Evolutionary conservation across 306 rosid species (phyloP).

Genomic region (Rosa rugosa): DNA sequence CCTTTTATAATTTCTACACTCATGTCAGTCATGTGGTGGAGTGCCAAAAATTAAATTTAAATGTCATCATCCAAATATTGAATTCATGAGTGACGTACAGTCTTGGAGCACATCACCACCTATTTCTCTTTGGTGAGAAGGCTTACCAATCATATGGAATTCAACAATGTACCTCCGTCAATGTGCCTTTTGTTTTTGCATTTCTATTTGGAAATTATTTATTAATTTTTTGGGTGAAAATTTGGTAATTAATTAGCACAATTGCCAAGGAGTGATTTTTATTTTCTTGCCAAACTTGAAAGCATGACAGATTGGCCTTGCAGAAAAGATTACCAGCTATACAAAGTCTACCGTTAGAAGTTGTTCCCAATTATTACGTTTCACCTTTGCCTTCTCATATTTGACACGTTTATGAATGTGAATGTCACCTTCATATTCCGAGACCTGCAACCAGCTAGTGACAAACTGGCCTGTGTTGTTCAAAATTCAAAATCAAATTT

Average conservation of each 20-base stretch:
- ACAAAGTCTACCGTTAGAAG: neutral
- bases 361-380: conserved; percentile 4
- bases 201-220: neutral
- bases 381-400: neutral
- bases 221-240: neutral
- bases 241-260: neutral
- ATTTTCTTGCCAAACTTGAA: neutral
- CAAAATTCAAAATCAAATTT: conserved; percentile 9
- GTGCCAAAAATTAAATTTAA: neutral
- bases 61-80: neutral
- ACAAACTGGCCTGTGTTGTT: neutral
- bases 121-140: neutral
- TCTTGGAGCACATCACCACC: neutral
- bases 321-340: neutral
- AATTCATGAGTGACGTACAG: neutral
- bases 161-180: neutral
- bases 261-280: neutral
- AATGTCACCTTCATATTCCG: neutral
- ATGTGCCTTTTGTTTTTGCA: neutral
- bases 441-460: neutral
- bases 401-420: neutral
- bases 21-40: neutral
- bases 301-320: neutral
- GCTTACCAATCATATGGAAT: neutral
- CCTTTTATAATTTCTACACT: too few relatives aligned